Evolutionary conservation across 495 filamentous ascomycete species (phyloP).

Genomic region (Ascobolus immersus): DNA sequence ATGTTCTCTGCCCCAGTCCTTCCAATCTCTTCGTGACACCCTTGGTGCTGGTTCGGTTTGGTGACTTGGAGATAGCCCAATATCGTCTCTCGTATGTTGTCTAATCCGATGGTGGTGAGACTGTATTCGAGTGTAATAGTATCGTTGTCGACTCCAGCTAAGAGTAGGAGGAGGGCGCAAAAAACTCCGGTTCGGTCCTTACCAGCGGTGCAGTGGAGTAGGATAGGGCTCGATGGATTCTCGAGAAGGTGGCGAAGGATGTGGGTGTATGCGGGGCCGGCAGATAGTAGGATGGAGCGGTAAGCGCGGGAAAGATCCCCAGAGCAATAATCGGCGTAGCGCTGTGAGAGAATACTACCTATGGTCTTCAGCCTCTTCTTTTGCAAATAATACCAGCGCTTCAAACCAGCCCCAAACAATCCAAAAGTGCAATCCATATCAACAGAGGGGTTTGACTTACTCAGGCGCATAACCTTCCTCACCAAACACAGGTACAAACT

Average conservation of each 20-base stretch:
- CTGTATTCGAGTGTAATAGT: conserved; percentile 36
- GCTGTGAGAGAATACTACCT: conserved; percentile 6
- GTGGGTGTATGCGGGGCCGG: conserved; percentile 14
- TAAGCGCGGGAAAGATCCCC: conserved; percentile 19
- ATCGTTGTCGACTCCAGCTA: conserved; percentile 31
- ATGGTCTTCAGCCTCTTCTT: not conserved
- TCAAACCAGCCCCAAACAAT: not conserved
- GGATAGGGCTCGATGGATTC: conserved; percentile 17
- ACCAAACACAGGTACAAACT: conserved; percentile 28
- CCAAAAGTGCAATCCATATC: too few species aligned
- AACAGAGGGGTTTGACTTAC: conserved; percentile 14
- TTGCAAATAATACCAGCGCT: not conserved
- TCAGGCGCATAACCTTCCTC: conserved; percentile 31
- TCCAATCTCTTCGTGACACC: too few species aligned
- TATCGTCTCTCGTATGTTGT: conserved; percentile 21
- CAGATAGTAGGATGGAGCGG: conserved; percentile 13
- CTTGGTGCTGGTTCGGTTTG: conserved; percentile 11
- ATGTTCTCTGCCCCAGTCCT: conserved; percentile 23
- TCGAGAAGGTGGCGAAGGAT: conserved; percentile 18
- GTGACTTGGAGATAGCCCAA: conserved; percentile 10
- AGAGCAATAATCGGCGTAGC: conserved; percentile 7
- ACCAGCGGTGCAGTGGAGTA: conserved; percentile 36
- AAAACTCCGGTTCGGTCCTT: conserved; percentile 42
- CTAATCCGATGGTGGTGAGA: conserved; percentile 26
- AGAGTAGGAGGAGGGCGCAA: conserved; percentile 29